Evolutionary conservation across 371 early-diverging fungal species (phyloP).

Genomic region (Haplosporangium sp.): DNA sequence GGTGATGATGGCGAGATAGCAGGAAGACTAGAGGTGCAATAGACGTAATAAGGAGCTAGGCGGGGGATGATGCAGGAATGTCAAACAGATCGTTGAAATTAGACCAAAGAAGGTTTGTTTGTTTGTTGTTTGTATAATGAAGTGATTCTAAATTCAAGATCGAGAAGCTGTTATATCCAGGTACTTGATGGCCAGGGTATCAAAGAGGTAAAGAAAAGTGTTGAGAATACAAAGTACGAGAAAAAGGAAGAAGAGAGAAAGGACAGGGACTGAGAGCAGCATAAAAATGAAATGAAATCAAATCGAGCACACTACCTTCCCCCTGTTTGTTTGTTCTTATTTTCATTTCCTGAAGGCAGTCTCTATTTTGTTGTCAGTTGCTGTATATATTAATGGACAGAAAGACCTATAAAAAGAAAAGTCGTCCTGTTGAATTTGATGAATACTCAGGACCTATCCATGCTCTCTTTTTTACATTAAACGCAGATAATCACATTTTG

Average conservation of each 20-base stretch:
- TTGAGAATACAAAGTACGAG: neutral
- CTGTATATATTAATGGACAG: neutral
- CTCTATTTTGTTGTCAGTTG: neutral
- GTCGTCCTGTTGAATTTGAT: neutral
- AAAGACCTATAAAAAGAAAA: constrained; percentile 3
- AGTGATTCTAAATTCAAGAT: neutral
- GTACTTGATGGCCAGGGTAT: neutral
- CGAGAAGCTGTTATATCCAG: neutral
- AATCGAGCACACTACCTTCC: neutral
- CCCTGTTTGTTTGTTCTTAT: neutral
- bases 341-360: neutral
- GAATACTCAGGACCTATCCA: neutral
- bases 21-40: neutral
- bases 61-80: neutral
- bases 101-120: neutral
- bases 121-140: too few species aligned
- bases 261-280: neutral
- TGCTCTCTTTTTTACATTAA: neutral
- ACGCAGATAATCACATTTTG: neutral
- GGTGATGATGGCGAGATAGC: neutral
- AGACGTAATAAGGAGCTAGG: neutral
- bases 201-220: neutral
- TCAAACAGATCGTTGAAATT: neutral
- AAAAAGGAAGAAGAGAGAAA: neutral
- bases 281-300: neutral